These are phyloP conservation scores for Sphagnum fallax DNA, from an alignment of 228 moss, liverwort and hornwort species.

Conservation along the genomic window DNA sequence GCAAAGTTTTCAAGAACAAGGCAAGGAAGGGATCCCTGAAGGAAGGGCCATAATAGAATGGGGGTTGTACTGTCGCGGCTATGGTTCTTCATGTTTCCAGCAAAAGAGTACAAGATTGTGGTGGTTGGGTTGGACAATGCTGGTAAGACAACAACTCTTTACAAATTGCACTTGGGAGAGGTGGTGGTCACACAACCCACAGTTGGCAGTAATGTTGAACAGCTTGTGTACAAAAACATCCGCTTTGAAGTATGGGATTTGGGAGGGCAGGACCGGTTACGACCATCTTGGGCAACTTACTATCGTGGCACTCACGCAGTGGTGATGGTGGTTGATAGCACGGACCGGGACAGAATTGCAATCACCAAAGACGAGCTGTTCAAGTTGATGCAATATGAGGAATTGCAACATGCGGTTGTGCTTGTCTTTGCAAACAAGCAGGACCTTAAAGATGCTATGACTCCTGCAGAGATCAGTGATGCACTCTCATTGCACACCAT, in stretches of 20 bases:
- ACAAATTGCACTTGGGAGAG: conserved; percentile 65
- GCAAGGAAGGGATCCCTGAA: no score
- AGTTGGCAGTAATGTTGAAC: conserved; percentile 65
- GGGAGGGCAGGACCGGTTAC: conserved; percentile 59
- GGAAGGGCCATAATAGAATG: conserved; percentile 18
- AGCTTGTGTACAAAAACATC: conserved; percentile 65
- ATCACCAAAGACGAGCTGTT: conserved; percentile 70
- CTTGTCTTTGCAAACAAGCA: conserved; percentile 79
- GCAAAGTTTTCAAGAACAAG: no score
- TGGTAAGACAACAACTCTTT: conserved; percentile 63
- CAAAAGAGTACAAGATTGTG: conserved; percentile 81
- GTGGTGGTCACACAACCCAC: conserved; percentile 68
- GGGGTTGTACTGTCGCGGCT: conserved; percentile 68
- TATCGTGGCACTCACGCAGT: conserved; percentile 78
- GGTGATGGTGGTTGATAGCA: conserved; percentile 82
- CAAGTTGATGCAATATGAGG: conserved; percentile 67
- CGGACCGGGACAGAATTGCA: conserved; percentile 59
- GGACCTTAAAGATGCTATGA: conserved; percentile 80
- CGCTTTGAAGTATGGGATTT: conserved; percentile 70
- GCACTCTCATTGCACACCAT: conserved; percentile 67
- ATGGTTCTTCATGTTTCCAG: conserved; percentile 83
- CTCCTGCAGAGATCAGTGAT: conserved; percentile 77
- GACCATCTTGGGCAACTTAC: conserved; percentile 69
- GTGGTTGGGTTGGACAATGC: conserved; percentile 82
- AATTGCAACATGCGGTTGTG: conserved; percentile 68